These are phyloP conservation scores for Trichomonas vaginalis DNA, from an alignment of 208 protist genomes.

Conservation along the genomic window DNA sequence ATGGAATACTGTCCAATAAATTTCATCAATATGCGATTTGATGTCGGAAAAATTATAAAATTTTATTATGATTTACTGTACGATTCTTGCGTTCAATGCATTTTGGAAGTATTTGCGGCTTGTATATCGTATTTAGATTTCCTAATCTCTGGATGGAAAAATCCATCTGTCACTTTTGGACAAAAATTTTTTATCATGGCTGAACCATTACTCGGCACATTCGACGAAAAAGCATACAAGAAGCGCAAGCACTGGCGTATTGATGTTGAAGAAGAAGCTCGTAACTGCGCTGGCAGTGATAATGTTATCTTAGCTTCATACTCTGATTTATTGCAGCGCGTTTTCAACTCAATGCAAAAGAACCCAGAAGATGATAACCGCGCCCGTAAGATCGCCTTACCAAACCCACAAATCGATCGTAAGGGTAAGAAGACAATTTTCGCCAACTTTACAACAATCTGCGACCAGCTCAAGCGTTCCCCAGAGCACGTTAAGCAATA, in stretches of 20 bases:
- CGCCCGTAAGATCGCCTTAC: not conserved
- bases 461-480: not conserved
- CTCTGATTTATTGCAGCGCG: not conserved
- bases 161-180: too few species aligned
- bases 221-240: not conserved
- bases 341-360: not conserved
- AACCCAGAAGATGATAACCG: not conserved
- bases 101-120: too few species aligned
- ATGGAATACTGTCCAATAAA: too few species aligned
- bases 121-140: too few species aligned
- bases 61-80: too few species aligned
- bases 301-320: not conserved
- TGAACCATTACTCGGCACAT: not conserved
- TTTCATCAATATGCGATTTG: too few species aligned
- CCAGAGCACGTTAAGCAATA: constrained; percentile 16
- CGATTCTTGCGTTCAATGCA: too few species aligned
- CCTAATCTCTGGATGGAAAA: too few species aligned
- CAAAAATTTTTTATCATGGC: too few species aligned
- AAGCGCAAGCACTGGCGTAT: not conserved
- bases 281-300: not conserved
- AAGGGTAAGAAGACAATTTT: not conserved
- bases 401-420: not conserved
- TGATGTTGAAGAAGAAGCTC: not conserved
- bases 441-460: not conserved
- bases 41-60: too few species aligned